Percentiles rank a stretch among this genome's conserved stretches.
phyloP scores from a whole-genome alignment of 2,329 filamentous ascomycete genomes.

The Ascomycota sp. region DNA sequence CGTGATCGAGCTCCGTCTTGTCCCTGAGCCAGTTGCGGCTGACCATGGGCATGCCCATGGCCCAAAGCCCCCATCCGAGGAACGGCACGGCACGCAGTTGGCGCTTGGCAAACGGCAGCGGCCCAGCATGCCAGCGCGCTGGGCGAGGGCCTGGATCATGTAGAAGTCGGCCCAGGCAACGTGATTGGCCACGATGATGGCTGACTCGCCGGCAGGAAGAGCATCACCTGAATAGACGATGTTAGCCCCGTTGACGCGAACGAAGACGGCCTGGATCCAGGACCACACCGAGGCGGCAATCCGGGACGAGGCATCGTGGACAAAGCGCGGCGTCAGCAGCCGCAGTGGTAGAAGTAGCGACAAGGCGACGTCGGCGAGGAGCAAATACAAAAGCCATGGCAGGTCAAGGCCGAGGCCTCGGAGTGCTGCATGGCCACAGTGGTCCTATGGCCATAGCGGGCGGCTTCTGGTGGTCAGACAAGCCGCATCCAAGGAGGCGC shows the following conservation, averaged over 20 bases:
- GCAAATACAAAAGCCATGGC: conserved; percentile 33
- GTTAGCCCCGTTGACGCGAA: conserved; percentile 27
- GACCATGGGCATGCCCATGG: conserved; percentile 43
- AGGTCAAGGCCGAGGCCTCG: conserved; percentile 21
- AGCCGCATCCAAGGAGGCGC: no score
- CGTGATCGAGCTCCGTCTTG: conserved; percentile 30
- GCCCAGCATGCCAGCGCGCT: conserved; percentile 34
- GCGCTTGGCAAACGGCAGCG: conserved; percentile 40
- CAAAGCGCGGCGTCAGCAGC: conserved; percentile 23
- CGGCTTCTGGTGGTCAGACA: no score
- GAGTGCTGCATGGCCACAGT: no score
- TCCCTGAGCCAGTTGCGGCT: conserved; percentile 38
- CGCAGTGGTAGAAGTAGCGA: conserved; percentile 27
- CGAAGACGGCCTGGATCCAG: conserved; percentile 37
- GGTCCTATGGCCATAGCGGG: no score
- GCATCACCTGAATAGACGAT: conserved; percentile 32
- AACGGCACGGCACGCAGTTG: conserved; percentile 38
- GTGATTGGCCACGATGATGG: conserved; percentile 39
- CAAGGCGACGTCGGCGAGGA: conserved; percentile 28
- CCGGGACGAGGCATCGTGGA: conserved; percentile 32
- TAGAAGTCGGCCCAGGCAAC: conserved; percentile 44
- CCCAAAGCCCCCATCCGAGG: conserved; percentile 43
- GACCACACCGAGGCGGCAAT: conserved; percentile 34
- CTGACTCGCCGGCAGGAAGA: conserved; percentile 32
- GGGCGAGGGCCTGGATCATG: conserved; percentile 37